Evolutionary conservation across 2,329 filamentous ascomycete genomes (phyloP), one percentile per base, ranked within the genome.

Genomic region (Aspergillus ochraceoroseus): DNA sequence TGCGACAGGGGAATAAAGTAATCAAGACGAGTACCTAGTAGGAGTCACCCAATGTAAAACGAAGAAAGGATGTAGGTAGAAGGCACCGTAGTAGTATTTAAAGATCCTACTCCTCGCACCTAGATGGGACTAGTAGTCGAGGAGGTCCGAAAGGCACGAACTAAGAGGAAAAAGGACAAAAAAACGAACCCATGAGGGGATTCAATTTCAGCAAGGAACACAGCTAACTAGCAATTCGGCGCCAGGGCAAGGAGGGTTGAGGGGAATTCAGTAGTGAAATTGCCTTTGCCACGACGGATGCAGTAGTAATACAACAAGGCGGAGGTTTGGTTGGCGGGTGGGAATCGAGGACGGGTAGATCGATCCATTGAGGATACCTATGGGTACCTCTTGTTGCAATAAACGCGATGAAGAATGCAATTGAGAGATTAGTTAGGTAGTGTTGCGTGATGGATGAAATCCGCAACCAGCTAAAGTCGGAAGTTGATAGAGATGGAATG

Each of bases 161-260:
- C 34, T 33, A 32, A 32, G 30, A 13, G 18, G n/a, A n/a, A 11
- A 22, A 32, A 32, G 30, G 18, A 32, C 22, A 3, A 32, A 11
- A 3, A 33, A 9, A 5, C 5, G 20, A 33, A 29, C 18, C 34
- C 18, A 30, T 43, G 39, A 37, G 11, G 13, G 17, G 12, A n/a
- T 12, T 27, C 29, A 26, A 18, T 7, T 33, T 38, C 41, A 27
- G 41, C 41, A 43, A 43, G 41, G 41, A 32, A 39, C 31, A 17
- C n/a, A 19, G 11, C 30, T 20, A 19, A 35, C 41, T 43, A 43
- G 41, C 17, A 41, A 13, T 40, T 25, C 14, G 29, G 17, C 25
- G 22, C 25, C 29, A 39, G 41, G 41, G 41, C 11, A 19, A 31
- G 41, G n/a, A 14, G 11, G 12, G 23, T n/a, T n/a, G 18, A 3